phyloP scores from a whole-genome alignment of 2,329 filamentous ascomycete genomes.

The Pseudogymnoascus sp. region DNA sequence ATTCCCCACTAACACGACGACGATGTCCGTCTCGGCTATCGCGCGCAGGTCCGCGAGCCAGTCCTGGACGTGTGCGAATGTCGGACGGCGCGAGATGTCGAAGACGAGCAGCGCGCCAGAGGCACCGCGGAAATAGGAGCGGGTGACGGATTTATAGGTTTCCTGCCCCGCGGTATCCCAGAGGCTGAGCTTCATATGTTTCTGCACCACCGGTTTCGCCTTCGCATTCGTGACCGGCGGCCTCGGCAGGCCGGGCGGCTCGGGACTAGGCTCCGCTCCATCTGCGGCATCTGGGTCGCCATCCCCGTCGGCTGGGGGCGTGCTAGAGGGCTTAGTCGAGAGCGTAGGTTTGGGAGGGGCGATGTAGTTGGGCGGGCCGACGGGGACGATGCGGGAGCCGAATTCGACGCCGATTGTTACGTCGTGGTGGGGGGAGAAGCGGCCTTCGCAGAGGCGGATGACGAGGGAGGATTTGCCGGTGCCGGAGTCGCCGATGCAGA shows the following conservation, averaged over 20 bases:
- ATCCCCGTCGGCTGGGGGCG: slow-evolving; percentile 20
- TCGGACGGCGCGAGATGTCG: slow-evolving; percentile 78
- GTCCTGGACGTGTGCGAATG: slow-evolving; percentile 80
- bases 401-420: slow-evolving; percentile 97
- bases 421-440: slow-evolving; percentile 90
- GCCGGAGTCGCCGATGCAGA: slow-evolving; percentile 93
- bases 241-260: slow-evolving; percentile 41
- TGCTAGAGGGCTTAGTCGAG: slow-evolving; percentile 19
- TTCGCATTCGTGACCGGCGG: slow-evolving; percentile 35
- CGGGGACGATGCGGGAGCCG: slow-evolving; percentile 83
- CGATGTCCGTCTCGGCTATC: slow-evolving; percentile 92
- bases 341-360: slow-evolving; percentile 38
- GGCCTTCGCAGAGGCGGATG: slow-evolving; percentile 91
- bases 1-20: slow-evolving; percentile 91
- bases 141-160: slow-evolving; percentile 92
- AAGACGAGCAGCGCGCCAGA: slow-evolving; percentile 80
- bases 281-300: background rate
- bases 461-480: slow-evolving; percentile 93
- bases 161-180: slow-evolving; percentile 98
- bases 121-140: slow-evolving; percentile 68
- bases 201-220: slow-evolving; percentile 39
- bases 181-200: slow-evolving; percentile 85
- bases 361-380: slow-evolving; percentile 63
- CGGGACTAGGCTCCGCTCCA: slow-evolving; percentile 13
- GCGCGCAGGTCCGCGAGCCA: slow-evolving; percentile 92